phyloP scores from a whole-genome alignment of 192 early-diverging fungal genomes.

The Backusella sp. region DNA sequence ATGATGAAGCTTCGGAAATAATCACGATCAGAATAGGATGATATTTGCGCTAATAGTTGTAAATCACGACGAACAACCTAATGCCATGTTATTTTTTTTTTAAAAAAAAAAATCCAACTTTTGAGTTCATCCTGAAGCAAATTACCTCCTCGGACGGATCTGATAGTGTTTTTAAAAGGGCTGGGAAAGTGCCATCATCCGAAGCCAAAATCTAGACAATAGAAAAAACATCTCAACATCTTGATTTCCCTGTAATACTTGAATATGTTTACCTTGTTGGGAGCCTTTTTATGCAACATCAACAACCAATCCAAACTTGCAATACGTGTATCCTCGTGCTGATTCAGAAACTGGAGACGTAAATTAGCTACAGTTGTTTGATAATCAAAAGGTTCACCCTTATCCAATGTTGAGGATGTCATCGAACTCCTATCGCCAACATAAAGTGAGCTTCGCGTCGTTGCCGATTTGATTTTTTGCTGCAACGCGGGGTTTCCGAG shows the following conservation, averaged over 20 bases:
- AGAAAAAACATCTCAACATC: background rate
- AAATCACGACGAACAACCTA: constrained; percentile 88
- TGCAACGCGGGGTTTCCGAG: background rate
- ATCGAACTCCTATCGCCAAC: background rate
- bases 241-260: background rate
- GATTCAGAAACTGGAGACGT: constrained; percentile 76
- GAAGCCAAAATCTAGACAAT: constrained; percentile 71
- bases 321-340: constrained; percentile 90
- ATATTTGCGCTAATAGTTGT: constrained; percentile 94
- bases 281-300: constrained; percentile 95
- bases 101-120: too few relatives aligned
- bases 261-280: constrained; percentile 54
- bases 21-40: constrained; percentile 77
- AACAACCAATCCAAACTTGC: constrained; percentile 94
- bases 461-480: background rate
- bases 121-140: background rate
- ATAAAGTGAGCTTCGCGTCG: background rate
- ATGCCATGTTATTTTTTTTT: constrained; percentile 1
- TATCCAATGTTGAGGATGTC: background rate
- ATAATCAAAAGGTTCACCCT: constrained; percentile 81
- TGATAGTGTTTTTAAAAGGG: constrained; percentile 86
- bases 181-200: constrained; percentile 85
- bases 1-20: constrained; percentile 88
- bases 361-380: constrained; percentile 77
- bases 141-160: constrained; percentile 89